Evolutionary conservation across 2,329 filamentous ascomycete species (phyloP).

Genomic region (Penicillium sp.): DNA sequence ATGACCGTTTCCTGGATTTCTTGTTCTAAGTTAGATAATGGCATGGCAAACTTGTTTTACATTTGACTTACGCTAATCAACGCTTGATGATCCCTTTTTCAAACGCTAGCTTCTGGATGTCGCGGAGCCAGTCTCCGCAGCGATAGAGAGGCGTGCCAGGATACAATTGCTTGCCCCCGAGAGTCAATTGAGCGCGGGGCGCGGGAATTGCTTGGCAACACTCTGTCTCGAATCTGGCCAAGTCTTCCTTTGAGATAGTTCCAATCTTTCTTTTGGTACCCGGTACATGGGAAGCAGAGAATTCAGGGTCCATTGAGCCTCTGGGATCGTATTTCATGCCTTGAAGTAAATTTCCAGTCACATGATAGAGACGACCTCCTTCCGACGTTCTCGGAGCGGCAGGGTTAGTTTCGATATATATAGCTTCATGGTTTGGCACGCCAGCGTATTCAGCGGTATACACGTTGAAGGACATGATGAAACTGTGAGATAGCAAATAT

Average conservation of each 20-base stretch:
- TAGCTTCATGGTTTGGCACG: slow-evolving; percentile 1
- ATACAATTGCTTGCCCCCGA: slow-evolving; percentile 2
- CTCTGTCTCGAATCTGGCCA: background rate
- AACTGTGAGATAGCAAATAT: background rate
- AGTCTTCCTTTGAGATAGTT: background rate
- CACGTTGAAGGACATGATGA: background rate
- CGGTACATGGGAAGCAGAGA: background rate
- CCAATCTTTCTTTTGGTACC: background rate
- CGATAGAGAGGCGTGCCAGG: slow-evolving; percentile 4
- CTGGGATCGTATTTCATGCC: background rate
- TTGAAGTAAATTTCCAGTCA: background rate
- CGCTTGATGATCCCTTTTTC: slow-evolving; percentile 4
- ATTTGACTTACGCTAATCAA: background rate
- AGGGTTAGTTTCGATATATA: slow-evolving; percentile 4
- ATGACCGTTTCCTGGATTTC: background rate
- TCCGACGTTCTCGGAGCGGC: background rate
- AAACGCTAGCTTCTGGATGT: slow-evolving; percentile 2
- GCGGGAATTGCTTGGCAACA: slow-evolving; percentile 1
- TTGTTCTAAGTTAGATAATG: background rate
- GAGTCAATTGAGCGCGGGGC: background rate
- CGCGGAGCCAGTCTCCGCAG: slow-evolving; percentile 4
- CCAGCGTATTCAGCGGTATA: slow-evolving; percentile 1
- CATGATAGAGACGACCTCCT: background rate
- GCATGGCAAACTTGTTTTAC: background rate
- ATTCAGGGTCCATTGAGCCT: background rate